Evolutionary conservation across 441 rosid species (phyloP), one percentile per base, ranked within the genome.

Genomic region (Rhodomyrtus psidioides): DNA sequence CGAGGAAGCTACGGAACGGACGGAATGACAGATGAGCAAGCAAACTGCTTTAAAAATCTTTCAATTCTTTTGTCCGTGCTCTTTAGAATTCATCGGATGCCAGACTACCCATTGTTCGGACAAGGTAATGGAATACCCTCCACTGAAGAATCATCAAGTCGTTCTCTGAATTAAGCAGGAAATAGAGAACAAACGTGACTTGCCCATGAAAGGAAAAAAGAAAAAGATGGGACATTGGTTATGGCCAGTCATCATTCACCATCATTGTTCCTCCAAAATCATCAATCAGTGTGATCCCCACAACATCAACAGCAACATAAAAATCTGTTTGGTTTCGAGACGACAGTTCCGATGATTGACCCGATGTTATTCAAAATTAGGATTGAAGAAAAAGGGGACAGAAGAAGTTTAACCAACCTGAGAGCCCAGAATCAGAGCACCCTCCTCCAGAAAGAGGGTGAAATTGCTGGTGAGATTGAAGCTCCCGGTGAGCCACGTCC

Each of bases 391-490:
- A 60, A 12, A 9, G 7, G 39, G 30, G 16, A 30, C 9, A 26
- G 79, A 24, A 28, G 79, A 46, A 83, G 59, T 53, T 53, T 59
- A 86, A 59, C 44, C 9, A 84, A 94, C 99, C 98, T 92, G 93
- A 86, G 99, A 96, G 86, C 95, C 99, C 88, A 96, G 87, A 86
- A 97, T 92, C 28, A 94, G 88, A 55, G 99, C 98, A 17, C 95
- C 98, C 21, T 86, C 89, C 58, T 95, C 91, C 39, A 97, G 96
- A 51, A 94, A 97, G 86, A 97, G 91, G 60, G 97, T 96, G 93
- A 97, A 93, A 87, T 95, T 93, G 86, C 97, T 94, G 85, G 99
- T 96, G 86, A 94, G 93, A 86, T 97, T 95, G 87, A 97, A 96
- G 91, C 95, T 94, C 49, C 99, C 99, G 3, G 99, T 93, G 34